Evolutionary conservation across 805 yeast genomes (phyloP).

Genomic region (Lipomyces anomalus): DNA sequence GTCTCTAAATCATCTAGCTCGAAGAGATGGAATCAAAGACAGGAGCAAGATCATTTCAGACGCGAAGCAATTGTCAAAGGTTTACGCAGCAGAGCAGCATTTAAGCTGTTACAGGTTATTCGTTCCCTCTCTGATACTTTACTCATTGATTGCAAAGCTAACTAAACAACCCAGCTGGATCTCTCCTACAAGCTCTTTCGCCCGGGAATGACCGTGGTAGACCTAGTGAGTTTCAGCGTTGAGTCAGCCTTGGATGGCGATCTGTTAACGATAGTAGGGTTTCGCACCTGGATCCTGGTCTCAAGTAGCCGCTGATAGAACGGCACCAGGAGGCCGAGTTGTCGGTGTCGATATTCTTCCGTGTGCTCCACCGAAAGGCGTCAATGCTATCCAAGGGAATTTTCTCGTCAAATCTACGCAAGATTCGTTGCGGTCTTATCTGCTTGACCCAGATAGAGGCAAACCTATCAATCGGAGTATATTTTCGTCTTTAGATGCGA

Average conservation of each 20-base stretch:
- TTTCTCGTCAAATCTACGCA: constrained; percentile 68
- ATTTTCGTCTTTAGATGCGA: constrained; percentile 10
- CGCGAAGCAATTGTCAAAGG: constrained; percentile 59
- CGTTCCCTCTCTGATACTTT: neutral
- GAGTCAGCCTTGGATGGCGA: too few relatives aligned
- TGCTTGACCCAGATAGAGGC: constrained; percentile 34
- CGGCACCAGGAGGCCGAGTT: constrained; percentile 48
- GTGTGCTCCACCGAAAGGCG: constrained; percentile 74
- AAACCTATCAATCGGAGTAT: constrained; percentile 14
- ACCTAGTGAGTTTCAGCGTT: constrained; percentile 45
- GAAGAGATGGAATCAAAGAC: constrained; percentile 69
- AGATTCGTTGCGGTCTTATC: constrained; percentile 46
- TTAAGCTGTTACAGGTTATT: constrained; percentile 53
- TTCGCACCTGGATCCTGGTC: constrained; percentile 96
- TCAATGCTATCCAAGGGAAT: constrained; percentile 78
- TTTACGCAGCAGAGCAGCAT: constrained; percentile 83
- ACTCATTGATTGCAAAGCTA: neutral
- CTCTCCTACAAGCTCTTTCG: constrained; percentile 54
- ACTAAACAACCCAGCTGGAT: constrained; percentile 46
- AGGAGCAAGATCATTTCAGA: constrained; percentile 57
- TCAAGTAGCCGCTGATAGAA: constrained; percentile 63
- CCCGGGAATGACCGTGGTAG: constrained; percentile 60
- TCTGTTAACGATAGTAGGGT: constrained; percentile 37
- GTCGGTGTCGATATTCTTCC: constrained; percentile 81
- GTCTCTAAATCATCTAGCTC: constrained; percentile 34